phyloP scores from a whole-genome alignment of 2,329 filamentous ascomycete species.

The Dothiorella sarmentorum region DNA sequence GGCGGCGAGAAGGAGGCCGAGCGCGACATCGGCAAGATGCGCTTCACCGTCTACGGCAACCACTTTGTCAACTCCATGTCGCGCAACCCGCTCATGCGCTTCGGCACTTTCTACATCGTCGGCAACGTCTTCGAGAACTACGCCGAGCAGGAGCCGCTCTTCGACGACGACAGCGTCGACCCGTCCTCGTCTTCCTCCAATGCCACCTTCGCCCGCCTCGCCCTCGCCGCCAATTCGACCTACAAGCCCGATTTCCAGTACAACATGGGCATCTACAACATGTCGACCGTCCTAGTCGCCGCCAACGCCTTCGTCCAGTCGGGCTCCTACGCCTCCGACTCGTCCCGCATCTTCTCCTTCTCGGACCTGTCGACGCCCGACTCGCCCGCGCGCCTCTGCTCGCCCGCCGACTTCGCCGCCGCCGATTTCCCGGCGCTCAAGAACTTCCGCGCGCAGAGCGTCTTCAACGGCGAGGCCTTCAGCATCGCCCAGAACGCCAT shows the following conservation, averaged over 20 bases:
- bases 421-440: neutral
- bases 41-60: conserved; percentile 12
- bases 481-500: neutral
- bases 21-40: conserved; percentile 10
- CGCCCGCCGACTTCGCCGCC: neutral
- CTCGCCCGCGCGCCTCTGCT: neutral
- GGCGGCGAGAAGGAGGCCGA: conserved; percentile 8
- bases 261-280: conserved; percentile 11
- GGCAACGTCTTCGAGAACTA: conserved; percentile 8
- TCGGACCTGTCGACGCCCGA: conserved; percentile 4
- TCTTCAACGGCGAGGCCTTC: neutral
- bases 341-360: conserved; percentile 11
- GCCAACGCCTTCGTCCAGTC: conserved; percentile 3
- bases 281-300: neutral
- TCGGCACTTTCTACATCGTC: conserved; percentile 16
- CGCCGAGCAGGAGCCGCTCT: conserved; percentile 1
- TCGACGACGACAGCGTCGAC: neutral
- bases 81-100: conserved; percentile 15
- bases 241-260: conserved; percentile 9
- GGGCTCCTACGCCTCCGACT: neutral
- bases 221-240: neutral
- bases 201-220: neutral
- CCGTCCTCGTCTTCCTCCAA: neutral
- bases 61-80: conserved; percentile 5
- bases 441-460: neutral